Evolutionary conservation across 2,329 filamentous ascomycete species (phyloP).

Genomic region (Knufia petricola): DNA sequence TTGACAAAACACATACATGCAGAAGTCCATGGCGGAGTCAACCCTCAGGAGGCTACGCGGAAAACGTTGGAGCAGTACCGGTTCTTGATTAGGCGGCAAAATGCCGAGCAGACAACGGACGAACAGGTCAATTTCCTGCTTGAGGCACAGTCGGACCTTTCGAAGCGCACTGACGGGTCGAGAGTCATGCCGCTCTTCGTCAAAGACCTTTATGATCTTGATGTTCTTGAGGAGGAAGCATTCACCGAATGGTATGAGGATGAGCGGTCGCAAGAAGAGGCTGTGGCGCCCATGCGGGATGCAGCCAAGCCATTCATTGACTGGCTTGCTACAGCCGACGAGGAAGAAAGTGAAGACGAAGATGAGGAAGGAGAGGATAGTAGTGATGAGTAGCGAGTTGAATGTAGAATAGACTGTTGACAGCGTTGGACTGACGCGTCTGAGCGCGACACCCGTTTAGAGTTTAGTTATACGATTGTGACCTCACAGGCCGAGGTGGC

Average conservation of each 20-base stretch:
- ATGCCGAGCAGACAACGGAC: constrained; percentile 46
- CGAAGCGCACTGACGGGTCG: constrained; percentile 54
- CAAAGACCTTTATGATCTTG: constrained; percentile 75
- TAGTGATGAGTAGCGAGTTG: neutral
- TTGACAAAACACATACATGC: constrained; percentile 75
- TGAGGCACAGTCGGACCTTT: constrained; percentile 70
- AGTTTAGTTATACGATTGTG: neutral
- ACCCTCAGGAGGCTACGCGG: constrained; percentile 56
- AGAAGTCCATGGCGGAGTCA: constrained; percentile 50
- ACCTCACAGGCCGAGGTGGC: constrained; percentile 1
- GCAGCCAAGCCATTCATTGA: constrained; percentile 73
- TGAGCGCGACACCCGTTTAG: neutral
- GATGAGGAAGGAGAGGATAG: constrained; percentile 38
- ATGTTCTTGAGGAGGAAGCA: constrained; percentile 80
- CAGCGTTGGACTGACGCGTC: neutral
- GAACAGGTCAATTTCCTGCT: constrained; percentile 83
- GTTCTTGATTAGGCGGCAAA: constrained; percentile 48
- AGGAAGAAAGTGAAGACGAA: constrained; percentile 56
- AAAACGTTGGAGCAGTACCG: constrained; percentile 55
- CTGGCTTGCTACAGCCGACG: constrained; percentile 68
- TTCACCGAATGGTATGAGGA: constrained; percentile 85
- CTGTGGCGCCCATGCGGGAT: constrained; percentile 59
- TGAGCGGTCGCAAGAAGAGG: constrained; percentile 56
- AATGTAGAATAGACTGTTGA: neutral
- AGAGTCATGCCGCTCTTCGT: constrained; percentile 64